A percentile compares a stretch with the other conserved stretches of the same genome.
phyloP scores from a whole-genome alignment of 2,329 filamentous ascomycete species.

The Ramichloridium luteum region DNA sequence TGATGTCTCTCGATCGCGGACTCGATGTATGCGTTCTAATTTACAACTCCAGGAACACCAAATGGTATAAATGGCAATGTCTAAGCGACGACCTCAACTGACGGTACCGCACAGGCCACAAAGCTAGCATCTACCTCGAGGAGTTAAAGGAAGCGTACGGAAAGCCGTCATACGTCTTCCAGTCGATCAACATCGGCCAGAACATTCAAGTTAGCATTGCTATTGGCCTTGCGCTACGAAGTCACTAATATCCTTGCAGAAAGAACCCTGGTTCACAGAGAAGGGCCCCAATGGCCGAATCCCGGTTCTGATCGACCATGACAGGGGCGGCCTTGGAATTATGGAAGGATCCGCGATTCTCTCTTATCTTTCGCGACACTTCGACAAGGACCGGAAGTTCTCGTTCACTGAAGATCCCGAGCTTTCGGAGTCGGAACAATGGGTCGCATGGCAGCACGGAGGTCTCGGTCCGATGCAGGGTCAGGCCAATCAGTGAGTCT shows the following conservation, averaged over 20 bases:
- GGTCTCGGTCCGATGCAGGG: constrained; percentile 27
- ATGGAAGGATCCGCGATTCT: constrained; percentile 35
- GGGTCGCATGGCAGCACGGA: constrained; percentile 45
- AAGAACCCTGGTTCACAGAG: constrained; percentile 54
- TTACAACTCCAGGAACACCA: constrained; percentile 26
- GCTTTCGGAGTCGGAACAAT: constrained; percentile 41
- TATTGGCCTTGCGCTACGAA: background rate
- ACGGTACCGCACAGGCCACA: constrained; percentile 24
- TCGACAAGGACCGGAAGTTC: constrained; percentile 36
- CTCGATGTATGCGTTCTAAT: background rate
- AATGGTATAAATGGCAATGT: constrained; percentile 25
- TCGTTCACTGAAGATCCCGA: constrained; percentile 37
- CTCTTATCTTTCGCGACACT: constrained; percentile 33
- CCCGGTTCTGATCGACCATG: constrained; percentile 54
- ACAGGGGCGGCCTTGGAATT: constrained; percentile 45
- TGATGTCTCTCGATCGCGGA: background rate
- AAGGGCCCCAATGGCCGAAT: constrained; percentile 54
- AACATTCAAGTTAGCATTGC: constrained; percentile 40
- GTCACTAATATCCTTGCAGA: constrained; percentile 20
- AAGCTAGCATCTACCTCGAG: constrained; percentile 50
- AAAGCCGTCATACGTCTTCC: constrained; percentile 43
- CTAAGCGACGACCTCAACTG: constrained; percentile 2
- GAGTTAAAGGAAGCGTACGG: constrained; percentile 56
- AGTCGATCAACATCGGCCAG: constrained; percentile 46
- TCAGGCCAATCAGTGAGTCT: constrained; percentile 19